These are phyloP conservation scores for Mycena olivaceomarginata DNA, from an alignment of 768 basidiomycete genomes.

Conservation along the genomic window DNA sequence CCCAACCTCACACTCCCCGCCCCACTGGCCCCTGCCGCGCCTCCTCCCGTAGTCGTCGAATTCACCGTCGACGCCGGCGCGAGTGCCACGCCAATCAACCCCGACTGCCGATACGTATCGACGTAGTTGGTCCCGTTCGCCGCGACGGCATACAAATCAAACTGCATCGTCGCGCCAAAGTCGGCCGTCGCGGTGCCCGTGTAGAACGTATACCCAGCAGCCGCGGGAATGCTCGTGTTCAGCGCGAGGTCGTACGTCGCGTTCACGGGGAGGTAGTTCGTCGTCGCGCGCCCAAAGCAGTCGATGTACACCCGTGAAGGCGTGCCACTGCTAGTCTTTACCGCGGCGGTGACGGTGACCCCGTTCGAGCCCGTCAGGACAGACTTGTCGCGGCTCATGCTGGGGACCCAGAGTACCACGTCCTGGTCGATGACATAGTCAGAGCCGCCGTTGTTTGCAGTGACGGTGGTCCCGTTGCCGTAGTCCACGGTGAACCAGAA, in stretches of 20 bases:
- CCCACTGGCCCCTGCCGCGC: slow-evolving; percentile 12
- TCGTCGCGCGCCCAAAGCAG: slow-evolving; percentile 54
- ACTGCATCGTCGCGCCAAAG: slow-evolving; percentile 42
- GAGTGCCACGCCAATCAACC: slow-evolving; percentile 35
- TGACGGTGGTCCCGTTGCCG: slow-evolving; percentile 40
- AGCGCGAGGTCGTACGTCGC: slow-evolving; percentile 53
- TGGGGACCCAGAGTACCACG: slow-evolving; percentile 36
- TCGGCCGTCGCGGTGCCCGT: slow-evolving; percentile 36
- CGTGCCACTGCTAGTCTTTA: slow-evolving; percentile 50
- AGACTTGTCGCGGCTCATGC: slow-evolving; percentile 39
- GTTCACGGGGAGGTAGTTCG: slow-evolving; percentile 55
- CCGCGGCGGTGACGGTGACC: slow-evolving; percentile 23
- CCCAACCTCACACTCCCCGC: not conserved
- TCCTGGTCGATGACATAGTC: slow-evolving; percentile 39
- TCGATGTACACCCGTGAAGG: slow-evolving; percentile 60
- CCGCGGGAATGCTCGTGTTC: slow-evolving; percentile 52
- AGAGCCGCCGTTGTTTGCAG: slow-evolving; percentile 38
- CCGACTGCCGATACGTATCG: slow-evolving; percentile 37
- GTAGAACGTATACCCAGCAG: slow-evolving; percentile 62
- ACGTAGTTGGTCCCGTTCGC: slow-evolving; percentile 29
- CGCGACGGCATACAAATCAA: slow-evolving; percentile 34
- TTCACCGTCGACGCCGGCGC: slow-evolving; percentile 33
- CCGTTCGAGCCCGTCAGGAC: slow-evolving; percentile 28
- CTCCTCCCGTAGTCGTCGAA: slow-evolving; percentile 29
- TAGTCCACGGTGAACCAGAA: slow-evolving; percentile 47